Conservation (phyloP, 441 rosid species). For the Macaranga tanarius region DNA sequence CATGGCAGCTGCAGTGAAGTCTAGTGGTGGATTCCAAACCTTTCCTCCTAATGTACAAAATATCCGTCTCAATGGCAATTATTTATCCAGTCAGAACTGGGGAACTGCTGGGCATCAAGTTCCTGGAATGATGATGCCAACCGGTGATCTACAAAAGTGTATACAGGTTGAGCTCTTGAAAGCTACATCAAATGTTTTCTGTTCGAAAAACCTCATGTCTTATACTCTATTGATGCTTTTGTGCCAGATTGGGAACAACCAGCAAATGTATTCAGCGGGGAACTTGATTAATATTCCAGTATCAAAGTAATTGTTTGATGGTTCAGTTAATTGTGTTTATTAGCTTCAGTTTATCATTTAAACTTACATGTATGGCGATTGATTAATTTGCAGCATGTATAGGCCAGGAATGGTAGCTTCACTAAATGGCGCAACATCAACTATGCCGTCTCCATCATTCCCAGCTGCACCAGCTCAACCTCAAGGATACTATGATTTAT, state of each 20-base stretch:
- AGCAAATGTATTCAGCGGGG: slow-evolving; percentile 31
- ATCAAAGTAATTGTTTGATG: slow-evolving; percentile 33
- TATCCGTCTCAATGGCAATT: slow-evolving; percentile 26
- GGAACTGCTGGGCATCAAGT: slow-evolving; percentile 35
- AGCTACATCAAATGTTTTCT: background rate
- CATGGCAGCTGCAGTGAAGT: slow-evolving; percentile 26
- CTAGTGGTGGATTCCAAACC: slow-evolving; percentile 28
- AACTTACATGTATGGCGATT: background rate
- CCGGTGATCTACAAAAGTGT: slow-evolving; percentile 27
- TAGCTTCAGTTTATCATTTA: background rate
- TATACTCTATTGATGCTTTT: slow-evolving; percentile 15
- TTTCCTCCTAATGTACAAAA: slow-evolving; percentile 22
- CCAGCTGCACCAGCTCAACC: slow-evolving; percentile 35
- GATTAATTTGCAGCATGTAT: slow-evolving; percentile 36
- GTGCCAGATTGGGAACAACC: slow-evolving; percentile 44
- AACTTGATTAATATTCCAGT: slow-evolving; percentile 34
- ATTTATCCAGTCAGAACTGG: slow-evolving; percentile 29
- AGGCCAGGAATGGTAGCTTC: slow-evolving; percentile 30
- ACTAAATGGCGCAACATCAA: slow-evolving; percentile 28
- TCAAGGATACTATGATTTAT: slow-evolving; percentile 46
- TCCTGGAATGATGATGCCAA: slow-evolving; percentile 40
- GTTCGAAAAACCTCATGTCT: slow-evolving; percentile 14
- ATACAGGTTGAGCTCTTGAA: slow-evolving; percentile 39
- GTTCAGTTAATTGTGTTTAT: background rate
- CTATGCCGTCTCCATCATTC: slow-evolving; percentile 25